These are phyloP conservation scores for Alternaria rosae DNA, from an alignment of 2,329 filamentous ascomycete genomes.

Conservation along the genomic window DNA sequence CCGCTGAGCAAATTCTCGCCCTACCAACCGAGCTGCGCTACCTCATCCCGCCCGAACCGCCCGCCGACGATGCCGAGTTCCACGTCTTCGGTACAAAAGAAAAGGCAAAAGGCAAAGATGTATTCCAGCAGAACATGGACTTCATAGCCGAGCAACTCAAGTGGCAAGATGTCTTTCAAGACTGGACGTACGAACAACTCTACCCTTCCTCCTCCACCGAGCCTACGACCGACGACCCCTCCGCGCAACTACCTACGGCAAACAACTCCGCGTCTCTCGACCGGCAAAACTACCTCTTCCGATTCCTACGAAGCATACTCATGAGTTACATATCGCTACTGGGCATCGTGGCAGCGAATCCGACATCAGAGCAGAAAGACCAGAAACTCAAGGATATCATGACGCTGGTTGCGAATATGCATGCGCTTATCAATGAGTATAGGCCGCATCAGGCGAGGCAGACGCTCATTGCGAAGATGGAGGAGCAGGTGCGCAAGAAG, in stretches of 20 bases:
- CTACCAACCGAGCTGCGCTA: slow-evolving; percentile 76
- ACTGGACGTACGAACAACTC: slow-evolving; percentile 75
- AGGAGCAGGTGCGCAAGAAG: slow-evolving; percentile 77
- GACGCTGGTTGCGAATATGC: slow-evolving; percentile 87
- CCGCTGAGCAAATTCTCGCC: slow-evolving; percentile 47
- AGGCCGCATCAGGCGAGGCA: slow-evolving; percentile 91
- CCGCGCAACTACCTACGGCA: slow-evolving; percentile 20
- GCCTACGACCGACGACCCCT: slow-evolving; percentile 34
- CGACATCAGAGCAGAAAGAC: slow-evolving; percentile 67
- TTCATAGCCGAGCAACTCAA: slow-evolving; percentile 38
- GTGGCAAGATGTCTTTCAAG: slow-evolving; percentile 65
- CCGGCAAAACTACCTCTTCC: slow-evolving; percentile 70
- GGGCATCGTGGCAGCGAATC: slow-evolving; percentile 73
- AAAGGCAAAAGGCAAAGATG: slow-evolving; percentile 35
- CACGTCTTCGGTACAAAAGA: slow-evolving; percentile 75
- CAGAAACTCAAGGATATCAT: slow-evolving; percentile 80
- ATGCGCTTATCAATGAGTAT: slow-evolving; percentile 93
- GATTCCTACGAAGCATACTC: slow-evolving; percentile 82
- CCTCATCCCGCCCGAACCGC: slow-evolving; percentile 82
- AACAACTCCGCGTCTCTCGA: slow-evolving; percentile 59
- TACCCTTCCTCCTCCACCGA: slow-evolving; percentile 55
- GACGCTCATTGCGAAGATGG: slow-evolving; percentile 85
- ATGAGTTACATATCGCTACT: slow-evolving; percentile 88
- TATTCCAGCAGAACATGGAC: slow-evolving; percentile 36
- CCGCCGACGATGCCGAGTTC: slow-evolving; percentile 70